Percentiles rank a stretch among this genome's conserved stretches.
Evolutionary conservation across 2,329 filamentous ascomycete genomes (phyloP).

Genomic region (Fusarium begoniae): DNA sequence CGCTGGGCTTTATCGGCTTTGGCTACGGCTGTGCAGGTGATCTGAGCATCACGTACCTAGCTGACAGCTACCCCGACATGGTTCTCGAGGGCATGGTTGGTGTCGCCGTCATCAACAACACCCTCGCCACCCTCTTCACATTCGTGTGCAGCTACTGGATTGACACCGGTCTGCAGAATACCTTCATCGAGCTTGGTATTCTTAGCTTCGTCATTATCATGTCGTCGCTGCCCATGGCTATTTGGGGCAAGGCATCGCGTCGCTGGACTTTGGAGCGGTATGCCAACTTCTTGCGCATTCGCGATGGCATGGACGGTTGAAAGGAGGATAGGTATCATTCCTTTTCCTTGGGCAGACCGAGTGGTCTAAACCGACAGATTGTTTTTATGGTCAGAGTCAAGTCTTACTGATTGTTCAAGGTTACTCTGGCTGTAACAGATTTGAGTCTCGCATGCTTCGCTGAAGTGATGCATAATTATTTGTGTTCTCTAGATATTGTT

Average conservation of each 20-base stretch:
- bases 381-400: not conserved
- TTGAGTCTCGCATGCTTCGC: not conserved
- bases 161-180: constrained; percentile 55
- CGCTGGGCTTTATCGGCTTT: constrained; percentile 66
- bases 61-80: constrained; percentile 66
- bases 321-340: not conserved
- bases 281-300: constrained; percentile 56
- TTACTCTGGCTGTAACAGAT: not conserved
- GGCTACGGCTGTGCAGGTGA: constrained; percentile 68
- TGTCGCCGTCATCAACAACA: constrained; percentile 66
- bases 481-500: not conserved
- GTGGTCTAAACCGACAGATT: not conserved
- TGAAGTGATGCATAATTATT: not conserved
- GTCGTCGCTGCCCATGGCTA: constrained; percentile 62
- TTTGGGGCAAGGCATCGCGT: constrained; percentile 60
- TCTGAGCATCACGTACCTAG: constrained; percentile 63
- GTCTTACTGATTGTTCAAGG: not conserved
- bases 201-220: constrained; percentile 61
- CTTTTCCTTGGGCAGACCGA: not conserved
- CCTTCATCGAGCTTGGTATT: constrained; percentile 62
- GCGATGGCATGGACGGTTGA: constrained; percentile 51
- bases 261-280: constrained; percentile 59
- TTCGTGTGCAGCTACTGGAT: constrained; percentile 62
- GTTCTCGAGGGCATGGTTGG: constrained; percentile 67
- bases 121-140: constrained; percentile 62